Percentiles rank a stretch among this genome's conserved stretches.
phyloP scores from a whole-genome alignment of 2,329 filamentous ascomycete species.

The Fusarium multiceps region DNA sequence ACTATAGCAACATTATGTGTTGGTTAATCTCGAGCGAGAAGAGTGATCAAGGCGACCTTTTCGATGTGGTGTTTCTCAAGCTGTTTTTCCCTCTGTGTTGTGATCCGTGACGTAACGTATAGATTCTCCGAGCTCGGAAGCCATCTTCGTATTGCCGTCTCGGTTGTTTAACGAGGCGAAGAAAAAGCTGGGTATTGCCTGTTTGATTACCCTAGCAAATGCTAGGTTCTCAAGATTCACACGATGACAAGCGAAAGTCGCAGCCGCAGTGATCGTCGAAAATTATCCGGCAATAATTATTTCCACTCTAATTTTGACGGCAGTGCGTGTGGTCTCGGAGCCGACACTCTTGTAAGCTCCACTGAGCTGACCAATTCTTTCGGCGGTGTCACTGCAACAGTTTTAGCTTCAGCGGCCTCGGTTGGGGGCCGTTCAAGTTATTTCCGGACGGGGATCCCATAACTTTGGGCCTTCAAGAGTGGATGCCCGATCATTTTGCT shows the following conservation, averaged over 20 bases:
- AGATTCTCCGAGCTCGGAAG: neutral
- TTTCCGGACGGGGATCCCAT: constrained; percentile 12
- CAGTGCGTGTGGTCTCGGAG: neutral
- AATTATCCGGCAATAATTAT: neutral
- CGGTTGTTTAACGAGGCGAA: neutral
- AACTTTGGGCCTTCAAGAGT: constrained; percentile 7
- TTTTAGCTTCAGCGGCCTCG: neutral
- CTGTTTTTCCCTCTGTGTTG: neutral
- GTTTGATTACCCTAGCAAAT: neutral
- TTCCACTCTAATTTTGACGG: neutral
- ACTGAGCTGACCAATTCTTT: neutral
- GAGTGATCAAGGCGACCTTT: neutral
- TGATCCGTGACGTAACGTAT: neutral
- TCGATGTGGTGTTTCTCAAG: neutral
- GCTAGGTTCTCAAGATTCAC: neutral
- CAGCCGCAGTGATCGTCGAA: neutral
- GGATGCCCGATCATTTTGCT: neutral
- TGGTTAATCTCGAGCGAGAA: neutral
- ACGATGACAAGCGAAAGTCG: neutral
- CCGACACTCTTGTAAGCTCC: neutral
- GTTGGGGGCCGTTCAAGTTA: neutral
- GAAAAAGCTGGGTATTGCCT: neutral
- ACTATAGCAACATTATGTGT: neutral
- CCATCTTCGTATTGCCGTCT: neutral
- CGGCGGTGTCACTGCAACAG: neutral